Base-by-base conservation (phyloP, 345 rosid species). In the Lumnitzera racemosa region DNA sequence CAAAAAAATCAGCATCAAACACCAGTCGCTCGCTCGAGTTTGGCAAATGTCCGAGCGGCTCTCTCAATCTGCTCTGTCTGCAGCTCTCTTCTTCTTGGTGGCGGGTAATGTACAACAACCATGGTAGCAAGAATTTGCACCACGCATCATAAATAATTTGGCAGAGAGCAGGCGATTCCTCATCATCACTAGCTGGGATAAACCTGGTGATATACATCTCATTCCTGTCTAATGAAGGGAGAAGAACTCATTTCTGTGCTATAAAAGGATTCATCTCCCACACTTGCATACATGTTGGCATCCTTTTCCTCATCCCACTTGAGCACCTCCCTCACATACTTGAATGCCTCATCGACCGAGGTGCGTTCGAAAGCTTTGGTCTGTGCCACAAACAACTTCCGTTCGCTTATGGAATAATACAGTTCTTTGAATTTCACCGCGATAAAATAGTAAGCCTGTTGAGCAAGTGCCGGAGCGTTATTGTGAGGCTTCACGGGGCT, bases 231-330 rank as follows among this genome's bases (percentile, higher is more conserved):
- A 15, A 77, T 47, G 50, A 49, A 74, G 3, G 84, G 84, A 15
- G 80, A 76, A 12, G 75, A 69, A 56, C 79, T 81, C 70, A 70
- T 50, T 20, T 81, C 87, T 0, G 82, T 74, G 23, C 84, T 79
- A 54, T 74, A 77, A 72, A 79, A 69, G 4, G 87, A 81, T 23
- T 83, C 86, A 2, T 84, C 87, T 56, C 51, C 69, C 24, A 8
- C 36, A 12, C 61, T 53, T 49, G 67, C 80, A 17, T 77, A 79
- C 31, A 70, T 24, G 49, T 69, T 69, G 1, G 71, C 74, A 17
- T 75, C 72, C 67, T 76, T 81, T 57, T 84, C 84, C 8, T 84
- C 90, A 5, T 84, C 84, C 90, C 90, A 81, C 62, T 62, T 81
- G 14, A 84, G 80, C 13, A 84, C 81, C 72, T 81, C 90, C 63